Percentiles rank a stretch among this genome's conserved stretches.
These are phyloP conservation scores for Closterium sp. DNA, from an alignment of 139 green algal genomes.

Conservation along the genomic window DNA sequence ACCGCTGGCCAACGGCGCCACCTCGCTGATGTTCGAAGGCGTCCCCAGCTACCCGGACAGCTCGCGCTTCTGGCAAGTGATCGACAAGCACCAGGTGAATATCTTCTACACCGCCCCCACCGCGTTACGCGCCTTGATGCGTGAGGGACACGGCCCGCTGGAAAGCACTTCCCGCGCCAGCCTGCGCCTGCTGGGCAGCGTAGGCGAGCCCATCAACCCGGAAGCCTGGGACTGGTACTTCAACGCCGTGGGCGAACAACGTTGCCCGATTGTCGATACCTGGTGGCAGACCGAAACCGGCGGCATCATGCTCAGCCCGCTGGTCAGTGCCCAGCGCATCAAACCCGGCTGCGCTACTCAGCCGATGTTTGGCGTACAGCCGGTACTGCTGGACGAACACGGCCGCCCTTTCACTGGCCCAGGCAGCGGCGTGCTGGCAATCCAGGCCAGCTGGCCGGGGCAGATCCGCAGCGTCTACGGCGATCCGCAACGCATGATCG, in stretches of 20 bases:
- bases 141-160: constrained; percentile 66
- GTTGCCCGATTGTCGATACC: constrained; percentile 90
- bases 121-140: constrained; percentile 84
- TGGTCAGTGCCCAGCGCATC: constrained; percentile 70
- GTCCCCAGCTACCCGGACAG: constrained; percentile 70
- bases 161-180: too few relatives aligned
- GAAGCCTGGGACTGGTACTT: constrained; percentile 95
- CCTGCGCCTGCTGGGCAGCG: too few relatives aligned
- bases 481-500: constrained; percentile 85
- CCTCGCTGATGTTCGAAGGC: constrained; percentile 27
- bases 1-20: constrained; percentile 81
- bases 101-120: constrained; percentile 98
- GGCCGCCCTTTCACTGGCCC: constrained; percentile 57
- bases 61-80: constrained; percentile 79
- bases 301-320: constrained; percentile 56
- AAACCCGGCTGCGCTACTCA: constrained; percentile 83
- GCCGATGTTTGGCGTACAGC: constrained; percentile 91
- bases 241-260: constrained; percentile 62
- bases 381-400: constrained; percentile 80
- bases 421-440: constrained; percentile 58
- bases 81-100: constrained; percentile 71
- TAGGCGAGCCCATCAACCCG: constrained; percentile 97
- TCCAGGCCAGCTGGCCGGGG: constrained; percentile 45
- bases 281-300: constrained; percentile 98
- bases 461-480: constrained; percentile 77